Percentiles rank a stretch among this genome's conserved stretches.
phyloP scores from a whole-genome alignment of 2,329 filamentous ascomycete genomes.

The Cercospora sp. region DNA sequence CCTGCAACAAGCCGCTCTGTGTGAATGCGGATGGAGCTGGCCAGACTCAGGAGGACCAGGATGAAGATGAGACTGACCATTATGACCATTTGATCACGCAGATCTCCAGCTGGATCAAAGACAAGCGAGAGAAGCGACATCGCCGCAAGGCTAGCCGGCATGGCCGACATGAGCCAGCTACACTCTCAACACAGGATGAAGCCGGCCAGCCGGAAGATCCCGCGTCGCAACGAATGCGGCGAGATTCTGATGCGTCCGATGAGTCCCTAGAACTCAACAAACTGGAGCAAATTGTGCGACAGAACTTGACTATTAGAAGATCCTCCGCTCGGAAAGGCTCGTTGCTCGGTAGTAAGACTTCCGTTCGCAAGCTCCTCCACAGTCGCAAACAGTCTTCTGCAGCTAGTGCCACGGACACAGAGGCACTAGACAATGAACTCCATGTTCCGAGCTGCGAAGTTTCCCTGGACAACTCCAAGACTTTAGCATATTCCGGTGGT shows the following conservation, averaged over 20 bases:
- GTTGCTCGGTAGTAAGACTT: slow-evolving; percentile 28
- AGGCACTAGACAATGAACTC: slow-evolving; percentile 76
- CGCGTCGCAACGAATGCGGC: slow-evolving; percentile 8
- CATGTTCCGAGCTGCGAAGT: slow-evolving; percentile 84
- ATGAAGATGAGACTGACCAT: slow-evolving; percentile 21
- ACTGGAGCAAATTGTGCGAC: slow-evolving; percentile 76
- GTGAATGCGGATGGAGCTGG: slow-evolving; percentile 15
- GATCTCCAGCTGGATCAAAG: slow-evolving; percentile 78
- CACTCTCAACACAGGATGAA: slow-evolving; percentile 3
- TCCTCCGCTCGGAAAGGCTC: slow-evolving; percentile 23
- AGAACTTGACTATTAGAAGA: slow-evolving; percentile 47
- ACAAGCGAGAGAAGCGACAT: slow-evolving; percentile 69
- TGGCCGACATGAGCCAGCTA: slow-evolving; percentile 14
- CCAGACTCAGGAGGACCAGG: slow-evolving; percentile 16
- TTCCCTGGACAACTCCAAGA: slow-evolving; percentile 85
- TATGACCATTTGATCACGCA: slow-evolving; percentile 53
- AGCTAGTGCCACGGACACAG: slow-evolving; percentile 70
- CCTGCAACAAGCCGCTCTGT: slow-evolving; percentile 28
- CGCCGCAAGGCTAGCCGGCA: slow-evolving; percentile 41
- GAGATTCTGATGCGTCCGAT: slow-evolving; percentile 28
- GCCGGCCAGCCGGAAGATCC: not conserved
- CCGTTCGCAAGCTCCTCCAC: slow-evolving; percentile 34
- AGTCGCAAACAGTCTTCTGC: slow-evolving; percentile 44
- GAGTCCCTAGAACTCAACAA: slow-evolving; percentile 64
- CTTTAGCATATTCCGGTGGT: slow-evolving; percentile 70